Base-by-base conservation (phyloP, 805 yeast species). In the Nakazawaea sp. region DNA sequence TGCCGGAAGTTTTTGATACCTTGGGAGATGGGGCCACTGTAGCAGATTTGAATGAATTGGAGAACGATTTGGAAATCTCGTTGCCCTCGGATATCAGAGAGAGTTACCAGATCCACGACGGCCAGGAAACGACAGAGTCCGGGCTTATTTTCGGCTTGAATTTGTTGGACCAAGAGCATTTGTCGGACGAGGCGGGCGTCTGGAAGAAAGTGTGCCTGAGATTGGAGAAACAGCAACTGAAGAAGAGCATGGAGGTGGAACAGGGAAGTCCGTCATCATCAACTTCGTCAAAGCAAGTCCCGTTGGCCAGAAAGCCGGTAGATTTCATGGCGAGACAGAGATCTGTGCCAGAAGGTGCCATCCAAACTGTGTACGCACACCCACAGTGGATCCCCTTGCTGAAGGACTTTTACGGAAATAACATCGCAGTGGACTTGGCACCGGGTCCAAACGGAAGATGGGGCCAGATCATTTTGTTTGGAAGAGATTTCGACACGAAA, bases 401-500 rank as follows among this genome's bases (percentile, higher is more conserved):
- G 27, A 86, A 90, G 33, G 98, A 90, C 56, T 78, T 75, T 37
- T 81, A 78, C 17, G 98, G 98, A 32, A 90, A 90, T 62, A 89
- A 88, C 57, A 79, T 90, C 45, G 98, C 88, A 36, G 66, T 92
- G 12, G 98, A 90, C 61, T 68, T 90, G 42, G 79, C 85, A 2
- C 90, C 92, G 1, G 96, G 87, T 6, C 71, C 79, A 8, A 61
- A 62, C 19, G 96, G 96, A 31, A 69, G 66, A 41, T 78, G 83
- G 73, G 98, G 97, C 27, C 98, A 90, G 62, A 81, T 92, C 15
- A 90, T 90, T 44, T 53, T 89, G 38, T 90, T 85, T 58, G 98
- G 98, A 27, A 78, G 97, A 53, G 97, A 90, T 46, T 90, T 79
- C 53, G 97, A 90, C 62, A 76, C 83, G 27, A 90, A 90, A 56